These are phyloP conservation scores for Flaveria linearis DNA, from an alignment of 129 eudicot genomes.

Conservation along the genomic window DNA sequence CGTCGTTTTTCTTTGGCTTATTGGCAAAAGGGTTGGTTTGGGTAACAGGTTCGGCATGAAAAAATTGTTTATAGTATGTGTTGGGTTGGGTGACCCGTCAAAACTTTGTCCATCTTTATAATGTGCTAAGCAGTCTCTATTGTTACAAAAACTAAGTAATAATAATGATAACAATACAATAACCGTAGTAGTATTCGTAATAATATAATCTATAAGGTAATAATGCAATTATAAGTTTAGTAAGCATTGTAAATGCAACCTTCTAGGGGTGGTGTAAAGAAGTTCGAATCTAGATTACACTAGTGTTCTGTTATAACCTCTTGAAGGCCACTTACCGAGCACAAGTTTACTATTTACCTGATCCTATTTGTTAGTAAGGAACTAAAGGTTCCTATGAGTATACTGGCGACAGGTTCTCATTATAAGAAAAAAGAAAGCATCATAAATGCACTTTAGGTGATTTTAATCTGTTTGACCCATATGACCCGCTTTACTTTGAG, in stretches of 20 bases:
- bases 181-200: not conserved
- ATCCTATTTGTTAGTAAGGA: no score
- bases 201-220: not conserved
- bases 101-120: not conserved
- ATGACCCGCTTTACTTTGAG: not conserved
- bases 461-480: not conserved
- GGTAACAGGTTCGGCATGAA: not conserved
- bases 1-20: not conserved
- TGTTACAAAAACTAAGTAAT: not conserved
- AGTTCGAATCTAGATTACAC: no score
- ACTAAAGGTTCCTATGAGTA: no score
- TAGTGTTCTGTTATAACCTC: no score
- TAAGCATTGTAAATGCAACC: not conserved
- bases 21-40: not conserved
- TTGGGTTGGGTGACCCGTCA: not conserved
- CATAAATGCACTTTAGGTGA: not conserved
- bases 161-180: not conserved
- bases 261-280: no score
- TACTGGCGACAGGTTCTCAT: no score
- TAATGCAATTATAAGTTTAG: not conserved
- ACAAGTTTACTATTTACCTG: no score
- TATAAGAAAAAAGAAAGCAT: no score
- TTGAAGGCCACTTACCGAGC: no score
- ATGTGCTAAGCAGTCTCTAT: not conserved
- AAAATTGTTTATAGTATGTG: not conserved